Evolutionary conservation across 495 filamentous ascomycete species (phyloP).

Genomic region (Penicillium chermesinum): DNA sequence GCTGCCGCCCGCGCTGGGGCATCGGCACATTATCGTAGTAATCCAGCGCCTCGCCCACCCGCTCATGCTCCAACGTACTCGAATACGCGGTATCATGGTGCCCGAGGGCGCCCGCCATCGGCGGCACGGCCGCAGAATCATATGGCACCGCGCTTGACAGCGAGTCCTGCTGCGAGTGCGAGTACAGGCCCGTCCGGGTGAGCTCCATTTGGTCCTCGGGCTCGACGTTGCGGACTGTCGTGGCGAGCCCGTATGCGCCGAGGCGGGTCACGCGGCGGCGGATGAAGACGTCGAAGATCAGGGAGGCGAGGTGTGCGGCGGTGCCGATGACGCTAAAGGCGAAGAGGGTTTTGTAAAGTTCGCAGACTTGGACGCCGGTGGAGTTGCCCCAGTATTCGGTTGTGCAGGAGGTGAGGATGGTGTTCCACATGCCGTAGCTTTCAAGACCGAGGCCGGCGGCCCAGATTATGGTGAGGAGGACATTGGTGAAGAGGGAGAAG

Average conservation of each 20-base stretch:
- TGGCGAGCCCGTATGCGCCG: conserved; percentile 46
- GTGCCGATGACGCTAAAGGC: conserved; percentile 53
- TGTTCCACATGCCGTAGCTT: conserved; percentile 51
- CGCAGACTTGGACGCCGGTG: conserved; percentile 55
- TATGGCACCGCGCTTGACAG: conserved; percentile 1
- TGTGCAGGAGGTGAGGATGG: conserved; percentile 54
- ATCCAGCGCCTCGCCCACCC: conserved; percentile 25
- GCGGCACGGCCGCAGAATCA: conserved; percentile 4
- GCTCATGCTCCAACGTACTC: conserved; percentile 12
- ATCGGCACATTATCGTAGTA: conserved; percentile 26
- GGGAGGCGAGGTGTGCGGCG: conserved; percentile 40
- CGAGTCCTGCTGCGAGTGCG: conserved; percentile 3
- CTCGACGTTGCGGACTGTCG: conserved; percentile 15
- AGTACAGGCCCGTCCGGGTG: conserved; percentile 24
- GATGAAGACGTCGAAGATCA: conserved; percentile 49
- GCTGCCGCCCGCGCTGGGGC: conserved; percentile 5
- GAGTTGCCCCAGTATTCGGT: conserved; percentile 50
- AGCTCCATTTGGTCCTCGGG: conserved; percentile 26
- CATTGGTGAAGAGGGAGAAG: conserved; percentile 51
- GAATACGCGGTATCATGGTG: conserved; percentile 10
- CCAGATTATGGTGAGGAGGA: conserved; percentile 52
- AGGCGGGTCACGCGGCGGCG: conserved; percentile 36
- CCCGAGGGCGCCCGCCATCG: conserved; percentile 2
- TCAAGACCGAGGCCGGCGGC: conserved; percentile 51
- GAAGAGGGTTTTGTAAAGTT: conserved; percentile 63